Percentiles rank a stretch among this genome's conserved stretches.
These are phyloP conservation scores for Termitomyces eurrhizus DNA, from an alignment of 768 basidiomycete genomes.

Conservation along the genomic window DNA sequence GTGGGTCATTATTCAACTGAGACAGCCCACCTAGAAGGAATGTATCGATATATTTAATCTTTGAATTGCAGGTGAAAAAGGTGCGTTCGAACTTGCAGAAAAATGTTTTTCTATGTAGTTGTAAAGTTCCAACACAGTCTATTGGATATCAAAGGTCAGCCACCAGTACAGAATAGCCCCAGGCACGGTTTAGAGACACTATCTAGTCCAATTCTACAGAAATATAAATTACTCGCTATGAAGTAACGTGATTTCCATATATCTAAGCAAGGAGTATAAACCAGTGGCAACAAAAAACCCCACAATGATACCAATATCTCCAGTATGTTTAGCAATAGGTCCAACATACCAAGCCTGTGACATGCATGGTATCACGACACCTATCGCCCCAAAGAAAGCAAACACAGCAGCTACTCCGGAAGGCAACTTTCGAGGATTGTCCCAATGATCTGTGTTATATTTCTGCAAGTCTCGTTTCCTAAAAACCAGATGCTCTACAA, in stretches of 20 bases:
- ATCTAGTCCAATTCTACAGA: too few relatives aligned
- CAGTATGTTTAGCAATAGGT: slow-evolving; percentile 58
- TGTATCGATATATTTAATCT: too few relatives aligned
- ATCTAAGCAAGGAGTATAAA: slow-evolving; percentile 33
- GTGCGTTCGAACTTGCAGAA: too few relatives aligned
- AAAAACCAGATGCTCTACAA: slow-evolving; percentile 67
- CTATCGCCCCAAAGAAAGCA: slow-evolving; percentile 48
- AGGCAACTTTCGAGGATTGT: slow-evolving; percentile 50
- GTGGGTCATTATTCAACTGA: too few relatives aligned
- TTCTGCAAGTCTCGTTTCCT: slow-evolving; percentile 40
- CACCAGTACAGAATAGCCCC: too few relatives aligned
- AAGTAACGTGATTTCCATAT: slow-evolving; percentile 1
- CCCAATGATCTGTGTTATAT: slow-evolving; percentile 55
- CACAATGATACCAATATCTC: slow-evolving; percentile 70
- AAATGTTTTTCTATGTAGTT: too few relatives aligned
- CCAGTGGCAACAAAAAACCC: slow-evolving; percentile 46
- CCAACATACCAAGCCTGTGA: slow-evolving; percentile 68
- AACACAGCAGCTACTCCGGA: slow-evolving; percentile 58
- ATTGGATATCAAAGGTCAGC: too few relatives aligned
- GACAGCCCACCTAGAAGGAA: too few relatives aligned
- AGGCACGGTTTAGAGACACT: too few relatives aligned
- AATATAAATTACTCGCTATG: background rate
- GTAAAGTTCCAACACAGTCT: too few relatives aligned
- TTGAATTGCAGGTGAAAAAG: too few relatives aligned
- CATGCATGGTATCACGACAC: slow-evolving; percentile 62